Conservation (phyloP, 129 eudicot genomes). For the Dittrichia graveolens region DNA sequence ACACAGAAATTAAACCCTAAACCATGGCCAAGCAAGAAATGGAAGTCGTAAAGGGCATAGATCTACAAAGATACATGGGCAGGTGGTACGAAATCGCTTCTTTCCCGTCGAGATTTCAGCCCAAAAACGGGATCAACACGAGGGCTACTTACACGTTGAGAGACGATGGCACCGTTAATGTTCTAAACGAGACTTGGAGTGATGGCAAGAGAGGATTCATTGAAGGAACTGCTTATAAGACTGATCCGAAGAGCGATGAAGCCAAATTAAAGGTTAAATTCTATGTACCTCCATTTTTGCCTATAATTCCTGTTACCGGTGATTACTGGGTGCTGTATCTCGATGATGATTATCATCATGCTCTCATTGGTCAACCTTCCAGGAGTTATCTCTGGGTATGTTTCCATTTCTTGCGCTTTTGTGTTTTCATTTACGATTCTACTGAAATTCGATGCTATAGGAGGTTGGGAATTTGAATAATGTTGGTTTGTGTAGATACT, state of each 20-base stretch:
- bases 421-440: background rate
- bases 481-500: constrained; percentile 52
- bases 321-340: constrained; percentile 83
- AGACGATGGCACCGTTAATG: constrained; percentile 62
- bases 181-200: constrained; percentile 84
- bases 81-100: constrained; percentile 95
- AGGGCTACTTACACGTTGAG: constrained; percentile 77
- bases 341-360: constrained; percentile 70
- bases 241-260: constrained; percentile 75
- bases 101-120: constrained; percentile 71
- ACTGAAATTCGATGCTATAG: too few species aligned
- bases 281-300: constrained; percentile 89
- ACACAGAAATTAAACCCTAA: background rate
- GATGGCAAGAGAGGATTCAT: constrained; percentile 67
- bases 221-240: constrained; percentile 78
- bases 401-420: background rate
- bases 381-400: constrained; percentile 68
- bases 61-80: constrained; percentile 72
- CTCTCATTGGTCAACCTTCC: constrained; percentile 76
- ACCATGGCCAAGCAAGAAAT: constrained; percentile 60
- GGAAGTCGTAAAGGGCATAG: constrained; percentile 74
- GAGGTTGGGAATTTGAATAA: constrained; percentile 4
- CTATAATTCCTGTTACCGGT: constrained; percentile 74
- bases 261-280: constrained; percentile 91
- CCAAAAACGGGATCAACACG: constrained; percentile 62